phyloP scores from a whole-genome alignment of 495 filamentous ascomycete species.

The Chlorociboria aeruginascens region DNA sequence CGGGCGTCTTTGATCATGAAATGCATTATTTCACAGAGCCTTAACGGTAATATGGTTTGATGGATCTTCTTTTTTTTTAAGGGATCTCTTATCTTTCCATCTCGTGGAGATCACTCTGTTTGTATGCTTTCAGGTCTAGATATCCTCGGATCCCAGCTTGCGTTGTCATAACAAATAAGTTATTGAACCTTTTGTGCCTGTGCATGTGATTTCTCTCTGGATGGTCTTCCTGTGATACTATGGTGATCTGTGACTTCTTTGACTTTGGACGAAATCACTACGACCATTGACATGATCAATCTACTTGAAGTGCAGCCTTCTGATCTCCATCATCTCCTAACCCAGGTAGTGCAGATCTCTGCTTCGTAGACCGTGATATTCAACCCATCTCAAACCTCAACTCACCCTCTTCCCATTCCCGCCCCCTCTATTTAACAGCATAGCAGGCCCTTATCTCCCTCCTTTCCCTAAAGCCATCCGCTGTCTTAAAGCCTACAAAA shows the following conservation, averaged over 20 bases:
- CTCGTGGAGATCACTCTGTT: neutral
- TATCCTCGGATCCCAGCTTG: conserved; percentile 19
- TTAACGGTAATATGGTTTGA: conserved; percentile 14
- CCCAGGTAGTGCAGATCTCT: neutral
- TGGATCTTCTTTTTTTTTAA: neutral
- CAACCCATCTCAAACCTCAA: neutral
- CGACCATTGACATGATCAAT: no score
- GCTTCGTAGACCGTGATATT: neutral
- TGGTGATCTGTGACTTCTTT: no score
- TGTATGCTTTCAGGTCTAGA: conserved; percentile 13
- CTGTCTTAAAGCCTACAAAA: no score
- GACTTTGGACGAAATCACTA: no score
- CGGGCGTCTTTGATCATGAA: conserved; percentile 18
- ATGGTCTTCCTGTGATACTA: no score
- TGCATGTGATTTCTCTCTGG: no score
- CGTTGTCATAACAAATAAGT: conserved; percentile 20
- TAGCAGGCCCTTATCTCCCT: conserved; percentile 8
- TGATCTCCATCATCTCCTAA: no score
- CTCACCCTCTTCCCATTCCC: neutral
- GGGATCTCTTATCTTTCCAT: no score
- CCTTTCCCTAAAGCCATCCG: neutral
- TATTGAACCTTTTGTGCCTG: conserved; percentile 9
- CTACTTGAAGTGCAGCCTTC: no score
- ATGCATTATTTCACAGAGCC: conserved; percentile 17
- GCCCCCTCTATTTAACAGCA: conserved; percentile 4